Percentiles rank a stretch among this genome's conserved stretches.
These are phyloP conservation scores for Metschnikowia sp. DNA, from an alignment of 805 yeast species.

Conservation along the genomic window DNA sequence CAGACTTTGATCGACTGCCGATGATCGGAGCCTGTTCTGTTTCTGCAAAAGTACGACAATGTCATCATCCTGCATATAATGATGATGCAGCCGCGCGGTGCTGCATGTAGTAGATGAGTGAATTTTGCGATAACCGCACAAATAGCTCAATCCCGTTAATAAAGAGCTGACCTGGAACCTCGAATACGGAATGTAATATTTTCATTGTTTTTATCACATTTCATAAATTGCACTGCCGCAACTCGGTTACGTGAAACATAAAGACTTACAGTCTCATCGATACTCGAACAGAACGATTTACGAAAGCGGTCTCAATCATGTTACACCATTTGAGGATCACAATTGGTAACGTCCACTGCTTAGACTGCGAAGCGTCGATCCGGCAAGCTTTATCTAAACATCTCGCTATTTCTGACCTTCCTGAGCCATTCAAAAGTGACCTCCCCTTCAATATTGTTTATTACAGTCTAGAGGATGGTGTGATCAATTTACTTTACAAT, in stretches of 20 bases:
- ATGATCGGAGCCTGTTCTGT: no score
- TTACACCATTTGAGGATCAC: constrained; percentile 5
- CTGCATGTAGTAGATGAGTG: background rate
- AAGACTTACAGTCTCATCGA: background rate
- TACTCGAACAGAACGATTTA: background rate
- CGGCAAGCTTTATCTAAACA: constrained; percentile 22
- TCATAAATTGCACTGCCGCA: no score
- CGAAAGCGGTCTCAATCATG: background rate
- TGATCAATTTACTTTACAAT: constrained; percentile 25
- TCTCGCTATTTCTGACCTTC: constrained; percentile 15
- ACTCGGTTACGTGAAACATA: no score
- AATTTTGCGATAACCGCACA: constrained; percentile 4
- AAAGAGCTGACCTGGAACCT: no score
- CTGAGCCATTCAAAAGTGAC: constrained; percentile 1
- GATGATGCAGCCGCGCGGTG: background rate
- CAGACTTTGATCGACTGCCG: no score
- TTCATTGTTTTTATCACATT: no score
- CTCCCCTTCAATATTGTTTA: constrained; percentile 13
- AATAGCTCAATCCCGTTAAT: background rate
- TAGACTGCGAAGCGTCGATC: constrained; percentile 45
- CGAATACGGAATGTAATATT: no score
- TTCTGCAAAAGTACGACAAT: no score
- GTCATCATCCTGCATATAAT: background rate
- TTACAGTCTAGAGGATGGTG: constrained; percentile 21
- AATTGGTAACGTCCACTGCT: constrained; percentile 54